phyloP scores from a whole-genome alignment of 345 rosid genomes.

The Punica granatum region DNA sequence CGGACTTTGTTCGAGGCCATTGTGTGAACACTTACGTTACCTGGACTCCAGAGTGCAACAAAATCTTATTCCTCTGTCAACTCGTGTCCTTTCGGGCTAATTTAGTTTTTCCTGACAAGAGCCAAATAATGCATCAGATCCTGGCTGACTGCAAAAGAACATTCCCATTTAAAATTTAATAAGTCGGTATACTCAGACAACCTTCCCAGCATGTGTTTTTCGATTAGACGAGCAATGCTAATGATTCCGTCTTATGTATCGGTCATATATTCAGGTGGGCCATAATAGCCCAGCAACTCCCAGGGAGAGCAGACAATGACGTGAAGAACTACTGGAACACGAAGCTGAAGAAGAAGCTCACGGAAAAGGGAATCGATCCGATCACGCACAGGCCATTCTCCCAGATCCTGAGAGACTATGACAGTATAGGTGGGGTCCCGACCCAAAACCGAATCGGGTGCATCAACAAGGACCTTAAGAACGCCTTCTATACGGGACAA shows the following conservation, averaged over 20 bases:
- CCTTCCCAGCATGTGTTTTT: no score
- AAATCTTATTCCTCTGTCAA: no score
- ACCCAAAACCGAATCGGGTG: slow-evolving; percentile 40
- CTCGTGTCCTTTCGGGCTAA: no score
- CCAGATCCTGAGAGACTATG: slow-evolving; percentile 80
- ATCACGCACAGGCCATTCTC: slow-evolving; percentile 90
- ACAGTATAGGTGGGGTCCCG: slow-evolving; percentile 55
- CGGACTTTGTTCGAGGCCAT: no score
- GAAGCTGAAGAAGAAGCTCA: slow-evolving; percentile 74
- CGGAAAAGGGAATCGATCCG: slow-evolving; percentile 93
- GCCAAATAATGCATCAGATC: no score
- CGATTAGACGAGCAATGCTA: background rate
- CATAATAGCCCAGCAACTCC: slow-evolving; percentile 83
- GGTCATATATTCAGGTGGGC: slow-evolving; percentile 49
- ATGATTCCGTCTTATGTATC: background rate
- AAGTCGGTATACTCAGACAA: no score
- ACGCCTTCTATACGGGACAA: slow-evolving; percentile 12
- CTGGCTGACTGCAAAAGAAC: no score
- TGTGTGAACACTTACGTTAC: no score
- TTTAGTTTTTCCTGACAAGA: no score
- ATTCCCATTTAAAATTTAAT: no score
- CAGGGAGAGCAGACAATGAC: slow-evolving; percentile 91
- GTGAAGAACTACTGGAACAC: slow-evolving; percentile 95
- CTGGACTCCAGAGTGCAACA: no score
- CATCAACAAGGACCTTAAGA: slow-evolving; percentile 34